phyloP scores from a whole-genome alignment of 179 eudicot genomes.

The Nepenthes alata region DNA sequence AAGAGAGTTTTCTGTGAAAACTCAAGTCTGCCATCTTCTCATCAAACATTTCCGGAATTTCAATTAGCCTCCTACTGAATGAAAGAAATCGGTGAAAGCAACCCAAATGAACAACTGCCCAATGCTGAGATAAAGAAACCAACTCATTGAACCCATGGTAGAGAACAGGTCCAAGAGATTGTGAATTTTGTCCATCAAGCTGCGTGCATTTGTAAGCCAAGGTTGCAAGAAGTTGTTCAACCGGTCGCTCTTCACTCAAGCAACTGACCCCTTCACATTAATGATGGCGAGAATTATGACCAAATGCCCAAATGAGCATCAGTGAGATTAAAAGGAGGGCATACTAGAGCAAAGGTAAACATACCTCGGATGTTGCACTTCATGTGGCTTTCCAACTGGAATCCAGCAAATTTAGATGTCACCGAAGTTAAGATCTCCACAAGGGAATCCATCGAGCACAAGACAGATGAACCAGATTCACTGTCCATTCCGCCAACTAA shows the following conservation, averaged over 20 bases:
- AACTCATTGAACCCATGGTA: constrained; percentile 37
- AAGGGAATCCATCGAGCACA: constrained; percentile 25
- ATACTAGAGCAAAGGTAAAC: constrained; percentile 5
- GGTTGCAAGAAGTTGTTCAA: constrained; percentile 52
- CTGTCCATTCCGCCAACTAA: constrained; percentile 46
- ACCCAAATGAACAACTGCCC: constrained; percentile 67
- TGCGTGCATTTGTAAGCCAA: constrained; percentile 56
- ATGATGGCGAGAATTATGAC: constrained; percentile 4
- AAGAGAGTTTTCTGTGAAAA: constrained; percentile 46
- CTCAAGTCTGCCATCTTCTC: constrained; percentile 31
- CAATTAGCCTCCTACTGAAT: constrained; percentile 40
- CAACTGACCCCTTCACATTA: constrained; percentile 52
- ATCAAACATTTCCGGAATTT: constrained; percentile 42
- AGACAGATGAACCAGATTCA: constrained; percentile 42
- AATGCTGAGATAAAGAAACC: constrained; percentile 56
- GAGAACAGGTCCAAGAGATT: constrained; percentile 22
- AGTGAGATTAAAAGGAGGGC: not conserved
- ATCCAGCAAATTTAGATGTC: constrained; percentile 17
- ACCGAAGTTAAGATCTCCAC: constrained; percentile 36
- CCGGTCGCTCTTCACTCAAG: constrained; percentile 52
- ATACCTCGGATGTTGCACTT: constrained; percentile 64
- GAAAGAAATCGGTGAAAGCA: constrained; percentile 51
- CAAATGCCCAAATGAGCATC: not conserved
- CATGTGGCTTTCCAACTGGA: constrained; percentile 32
- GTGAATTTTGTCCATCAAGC: constrained; percentile 25